Conservation (phyloP, 768 basidiomycete genomes). For the Postia placenta region DNA sequence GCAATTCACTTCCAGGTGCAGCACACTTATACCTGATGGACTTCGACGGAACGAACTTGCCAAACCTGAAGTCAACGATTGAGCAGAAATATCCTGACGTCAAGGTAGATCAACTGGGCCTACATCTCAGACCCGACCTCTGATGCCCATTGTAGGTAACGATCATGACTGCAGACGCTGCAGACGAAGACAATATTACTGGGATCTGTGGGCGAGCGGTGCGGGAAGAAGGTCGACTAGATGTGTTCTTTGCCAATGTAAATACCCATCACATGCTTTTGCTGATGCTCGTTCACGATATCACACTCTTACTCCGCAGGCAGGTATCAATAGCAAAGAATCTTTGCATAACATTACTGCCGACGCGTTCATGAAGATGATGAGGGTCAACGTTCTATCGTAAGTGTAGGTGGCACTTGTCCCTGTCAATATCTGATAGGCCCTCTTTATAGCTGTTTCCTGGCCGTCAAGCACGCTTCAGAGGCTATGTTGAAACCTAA, state of each 20-base stretch:
- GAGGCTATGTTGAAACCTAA: slow-evolving; percentile 72
- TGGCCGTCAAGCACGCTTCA: slow-evolving; percentile 84
- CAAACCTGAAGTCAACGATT: slow-evolving; percentile 65
- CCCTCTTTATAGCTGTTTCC: slow-evolving; percentile 57
- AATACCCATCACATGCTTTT: neutral
- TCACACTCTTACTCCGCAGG: slow-evolving; percentile 41
- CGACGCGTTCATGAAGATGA: slow-evolving; percentile 65
- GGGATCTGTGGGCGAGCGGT: slow-evolving; percentile 66
- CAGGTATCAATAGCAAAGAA: slow-evolving; percentile 49
- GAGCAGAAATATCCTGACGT: slow-evolving; percentile 66
- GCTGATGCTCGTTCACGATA: neutral
- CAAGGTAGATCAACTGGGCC: slow-evolving; percentile 46
- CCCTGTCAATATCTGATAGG: too few species aligned
- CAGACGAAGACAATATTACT: slow-evolving; percentile 66
- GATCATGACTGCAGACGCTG: slow-evolving; percentile 73
- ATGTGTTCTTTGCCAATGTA: slow-evolving; percentile 95
- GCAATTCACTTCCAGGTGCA: slow-evolving; percentile 44
- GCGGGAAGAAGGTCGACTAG: slow-evolving; percentile 78
- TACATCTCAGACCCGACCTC: neutral
- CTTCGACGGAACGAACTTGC: slow-evolving; percentile 60
- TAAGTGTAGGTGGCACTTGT: too few species aligned
- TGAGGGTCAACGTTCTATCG: slow-evolving; percentile 75
- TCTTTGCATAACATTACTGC: slow-evolving; percentile 48
- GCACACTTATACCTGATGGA: slow-evolving; percentile 74
- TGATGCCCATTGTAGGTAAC: slow-evolving; percentile 53